Evolutionary conservation across 805 yeast genomes (phyloP).

Genomic region (Wickerhamomyces tratensis): DNA sequence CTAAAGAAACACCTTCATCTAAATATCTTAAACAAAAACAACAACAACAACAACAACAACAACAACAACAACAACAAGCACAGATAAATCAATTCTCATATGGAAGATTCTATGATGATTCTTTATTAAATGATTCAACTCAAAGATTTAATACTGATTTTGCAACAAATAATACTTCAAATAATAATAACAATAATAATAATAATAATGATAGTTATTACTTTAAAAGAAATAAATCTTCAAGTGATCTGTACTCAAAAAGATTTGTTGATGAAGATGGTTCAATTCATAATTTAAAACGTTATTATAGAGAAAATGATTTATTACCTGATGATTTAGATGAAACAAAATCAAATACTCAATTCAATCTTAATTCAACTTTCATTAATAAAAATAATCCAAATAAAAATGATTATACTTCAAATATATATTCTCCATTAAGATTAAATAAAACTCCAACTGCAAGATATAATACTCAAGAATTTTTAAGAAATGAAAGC

Average conservation of each 20-base stretch:
- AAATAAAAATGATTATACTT: background rate
- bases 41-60: background rate
- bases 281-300: background rate
- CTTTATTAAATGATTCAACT: background rate
- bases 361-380: too few species aligned
- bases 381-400: too few species aligned
- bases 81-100: background rate
- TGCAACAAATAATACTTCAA: too few species aligned
- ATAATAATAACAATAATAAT: too few species aligned
- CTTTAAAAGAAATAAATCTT: background rate
- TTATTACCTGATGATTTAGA: slow-evolving; percentile 6
- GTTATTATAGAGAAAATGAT: slow-evolving; percentile 10
- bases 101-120: slow-evolving; percentile 2
- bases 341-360: too few species aligned
- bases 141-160: background rate
- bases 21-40: slow-evolving; percentile 9
- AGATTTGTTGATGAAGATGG: slow-evolving; percentile 1
- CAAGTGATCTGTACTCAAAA: background rate
- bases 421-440: background rate
- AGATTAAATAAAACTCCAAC: background rate
- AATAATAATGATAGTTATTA: background rate
- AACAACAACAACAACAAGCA: background rate
- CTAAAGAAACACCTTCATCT: slow-evolving; percentile 14
- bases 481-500: background rate
- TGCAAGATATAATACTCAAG: background rate